Base-by-base conservation (phyloP, 1,139 yeast genomes). In the Nadsonia starkeyi-henricii region DNA sequence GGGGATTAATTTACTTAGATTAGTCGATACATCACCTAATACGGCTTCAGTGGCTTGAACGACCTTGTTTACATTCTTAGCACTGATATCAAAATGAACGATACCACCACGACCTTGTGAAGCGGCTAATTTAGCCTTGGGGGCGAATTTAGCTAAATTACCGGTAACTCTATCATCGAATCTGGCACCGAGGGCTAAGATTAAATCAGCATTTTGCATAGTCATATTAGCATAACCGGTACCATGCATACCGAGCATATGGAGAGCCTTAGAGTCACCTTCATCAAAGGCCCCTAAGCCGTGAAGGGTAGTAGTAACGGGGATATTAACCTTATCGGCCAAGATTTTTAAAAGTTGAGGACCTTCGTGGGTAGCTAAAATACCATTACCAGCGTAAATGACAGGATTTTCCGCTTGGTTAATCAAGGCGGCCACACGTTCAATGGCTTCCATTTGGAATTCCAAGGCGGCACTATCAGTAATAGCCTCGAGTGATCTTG, bases 231-330 rank as follows among this genome's bases (percentile, higher is more conserved):
- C 98, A 59, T 89, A 89, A 45, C 91, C 96, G 53, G 81, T 76
- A 56, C 98, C 98, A 68, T 91, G 98, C 98, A 91, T 91, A 61
- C 98, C 98, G 58, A 91, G 76, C 93, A 91, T 85, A 67, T 89
- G 96, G 56, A 91, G 71, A 30, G 96, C 81, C 68, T 88, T 88
- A 56, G 82, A 80, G 68, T 89, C 95, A 54, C 76, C 78, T 71
- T 91, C 97, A 67, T 91, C 96, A 62, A 82, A 91, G 8, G 94
- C 85, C 56, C 98, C 98, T 56, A 91, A 75, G 49, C 85, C 97
- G 68, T 89, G 97, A 53, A 91, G 67, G 49, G 97, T 84, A 20
- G 97, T 91, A 46, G 97, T 91, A 51, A 91, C 98, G 43, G 98
- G 98, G 54, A 91, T 89, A 60, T 76, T 73, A 36, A 95, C 95